Conservation (phyloP, 2,329 filamentous ascomycete species). For the Fulvia fulva region DNA sequence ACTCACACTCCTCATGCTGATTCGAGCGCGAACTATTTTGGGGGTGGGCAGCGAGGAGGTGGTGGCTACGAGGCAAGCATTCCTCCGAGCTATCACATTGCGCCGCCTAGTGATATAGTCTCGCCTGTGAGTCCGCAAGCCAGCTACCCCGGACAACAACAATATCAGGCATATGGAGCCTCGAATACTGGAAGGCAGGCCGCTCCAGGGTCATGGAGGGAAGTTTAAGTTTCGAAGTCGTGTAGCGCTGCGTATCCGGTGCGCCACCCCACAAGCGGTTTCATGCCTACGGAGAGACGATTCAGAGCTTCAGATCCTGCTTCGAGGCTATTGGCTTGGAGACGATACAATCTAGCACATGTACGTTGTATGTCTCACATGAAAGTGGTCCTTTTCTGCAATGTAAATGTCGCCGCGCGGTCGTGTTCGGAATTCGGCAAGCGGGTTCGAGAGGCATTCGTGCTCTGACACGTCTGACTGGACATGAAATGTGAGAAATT, state of each 20-base stretch:
- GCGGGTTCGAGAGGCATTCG: neutral
- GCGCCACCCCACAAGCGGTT: neutral
- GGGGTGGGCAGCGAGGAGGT: conserved; percentile 1
- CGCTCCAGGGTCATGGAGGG: conserved; percentile 33
- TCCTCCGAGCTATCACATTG: conserved; percentile 19
- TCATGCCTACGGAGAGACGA: neutral
- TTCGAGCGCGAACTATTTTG: neutral
- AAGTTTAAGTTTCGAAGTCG: conserved; percentile 24
- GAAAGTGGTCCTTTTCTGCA: neutral
- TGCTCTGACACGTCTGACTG: neutral
- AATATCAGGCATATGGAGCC: conserved; percentile 14
- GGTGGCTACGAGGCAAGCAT: conserved; percentile 16
- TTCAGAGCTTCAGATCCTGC: neutral
- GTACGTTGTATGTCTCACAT: conserved; percentile 1
- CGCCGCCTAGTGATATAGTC: conserved; percentile 6
- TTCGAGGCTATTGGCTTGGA: neutral
- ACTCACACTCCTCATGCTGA: neutral
- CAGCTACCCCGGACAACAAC: conserved; percentile 18
- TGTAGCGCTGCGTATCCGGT: neutral
- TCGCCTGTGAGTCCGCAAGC: conserved; percentile 20
- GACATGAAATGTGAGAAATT: neutral
- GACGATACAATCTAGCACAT: neutral
- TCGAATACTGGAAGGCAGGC: conserved; percentile 29
- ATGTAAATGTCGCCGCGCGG: neutral
- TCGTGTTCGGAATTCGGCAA: neutral